Percentiles rank a stretch among this genome's conserved stretches.
These are phyloP conservation scores for Phytophthora meadii DNA, from an alignment of 352 stramenopile genomes.

Conservation along the genomic window DNA sequence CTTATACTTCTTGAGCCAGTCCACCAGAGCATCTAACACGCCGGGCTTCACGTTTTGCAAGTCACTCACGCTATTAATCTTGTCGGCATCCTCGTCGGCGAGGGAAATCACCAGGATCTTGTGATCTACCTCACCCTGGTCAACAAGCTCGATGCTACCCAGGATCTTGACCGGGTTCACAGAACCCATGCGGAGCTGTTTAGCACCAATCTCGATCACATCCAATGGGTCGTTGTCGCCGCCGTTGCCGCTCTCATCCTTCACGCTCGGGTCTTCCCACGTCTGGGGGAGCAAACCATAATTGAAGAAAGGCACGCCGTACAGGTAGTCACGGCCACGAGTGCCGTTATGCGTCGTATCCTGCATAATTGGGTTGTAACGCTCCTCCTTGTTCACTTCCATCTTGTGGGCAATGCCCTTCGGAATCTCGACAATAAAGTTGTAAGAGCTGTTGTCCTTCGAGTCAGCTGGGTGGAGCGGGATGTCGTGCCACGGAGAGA, in stretches of 20 bases:
- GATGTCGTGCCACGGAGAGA: constrained; percentile 99
- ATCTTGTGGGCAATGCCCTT: constrained; percentile 98
- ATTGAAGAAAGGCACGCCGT: constrained; percentile 98
- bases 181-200: constrained; percentile 93
- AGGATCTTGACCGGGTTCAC: constrained; percentile 97
- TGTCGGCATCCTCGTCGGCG: constrained; percentile 83
- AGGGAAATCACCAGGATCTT: constrained; percentile 97
- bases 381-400: constrained; percentile 96
- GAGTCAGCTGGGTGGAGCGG: constrained; percentile 73
- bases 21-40: constrained; percentile 86
- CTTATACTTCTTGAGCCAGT: constrained; percentile 99
- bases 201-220: constrained; percentile 97
- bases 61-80: constrained; percentile 91
- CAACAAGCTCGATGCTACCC: constrained; percentile 97
- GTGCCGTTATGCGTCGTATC: constrained; percentile 97
- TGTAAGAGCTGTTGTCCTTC: constrained; percentile 80
- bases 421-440: constrained; percentile 99
- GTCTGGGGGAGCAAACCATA: constrained; percentile 99
- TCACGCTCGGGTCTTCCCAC: constrained; percentile 97
- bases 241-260: constrained; percentile 87
- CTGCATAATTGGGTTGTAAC: constrained; percentile 98
- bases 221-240: constrained; percentile 99
- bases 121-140: constrained; percentile 98
- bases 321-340: constrained; percentile 96
- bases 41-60: constrained; percentile 93